phyloP scores from a whole-genome alignment of 2,329 filamentous ascomycete species.

The Talaromyces pinophilus region DNA sequence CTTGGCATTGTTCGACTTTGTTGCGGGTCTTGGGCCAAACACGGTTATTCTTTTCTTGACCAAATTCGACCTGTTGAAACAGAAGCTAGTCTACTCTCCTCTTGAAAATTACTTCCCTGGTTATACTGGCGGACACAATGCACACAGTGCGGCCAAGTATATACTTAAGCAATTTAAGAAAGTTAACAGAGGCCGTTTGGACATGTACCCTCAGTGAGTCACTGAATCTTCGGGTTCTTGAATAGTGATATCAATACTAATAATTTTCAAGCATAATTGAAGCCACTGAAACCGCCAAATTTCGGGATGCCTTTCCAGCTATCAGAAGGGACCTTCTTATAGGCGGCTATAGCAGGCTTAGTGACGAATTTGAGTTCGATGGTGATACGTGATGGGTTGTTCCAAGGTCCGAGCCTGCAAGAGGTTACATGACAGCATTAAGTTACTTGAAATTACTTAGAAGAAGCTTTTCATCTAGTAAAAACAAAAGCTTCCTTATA shows the following conservation, averaged over 20 bases:
- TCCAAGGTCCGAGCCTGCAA: not conserved
- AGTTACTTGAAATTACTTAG: not conserved
- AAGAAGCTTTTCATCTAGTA: not conserved
- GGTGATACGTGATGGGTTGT: not conserved
- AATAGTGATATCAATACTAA: not conserved
- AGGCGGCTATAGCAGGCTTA: not conserved
- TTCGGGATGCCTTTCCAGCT: not conserved
- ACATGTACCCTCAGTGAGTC: conserved; percentile 8
- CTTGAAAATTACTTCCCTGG: conserved; percentile 5
- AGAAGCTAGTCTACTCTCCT: conserved; percentile 4
- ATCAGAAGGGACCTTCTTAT: not conserved
- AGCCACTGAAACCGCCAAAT: not conserved
- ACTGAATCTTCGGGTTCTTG: not conserved
- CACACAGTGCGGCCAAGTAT: conserved; percentile 1
- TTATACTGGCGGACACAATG: not conserved
- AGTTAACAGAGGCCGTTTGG: not conserved
- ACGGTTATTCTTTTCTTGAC: not conserved
- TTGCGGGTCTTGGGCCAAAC: not conserved
- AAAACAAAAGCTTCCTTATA: not conserved
- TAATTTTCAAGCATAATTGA: conserved; percentile 12
- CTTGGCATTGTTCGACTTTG: not conserved
- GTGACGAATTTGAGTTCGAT: not conserved
- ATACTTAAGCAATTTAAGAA: conserved; percentile 9
- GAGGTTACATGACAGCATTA: not conserved
- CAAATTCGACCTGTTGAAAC: conserved; percentile 7